phyloP scores from a whole-genome alignment of 2,329 filamentous ascomycete species.

The Arthrobotrys entomopaga region DNA sequence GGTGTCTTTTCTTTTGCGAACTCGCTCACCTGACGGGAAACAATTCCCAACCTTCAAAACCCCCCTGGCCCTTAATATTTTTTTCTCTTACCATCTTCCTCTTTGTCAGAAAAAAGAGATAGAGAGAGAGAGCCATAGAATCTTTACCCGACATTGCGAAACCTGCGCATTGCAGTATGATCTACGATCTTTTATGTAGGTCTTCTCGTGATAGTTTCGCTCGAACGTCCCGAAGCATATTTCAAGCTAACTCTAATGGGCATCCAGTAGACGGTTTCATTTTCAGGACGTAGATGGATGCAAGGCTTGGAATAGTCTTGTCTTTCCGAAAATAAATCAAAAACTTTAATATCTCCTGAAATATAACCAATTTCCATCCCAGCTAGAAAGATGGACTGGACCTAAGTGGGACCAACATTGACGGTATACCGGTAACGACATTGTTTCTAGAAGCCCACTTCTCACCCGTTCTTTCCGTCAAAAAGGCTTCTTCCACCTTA shows the following conservation, averaged over 20 bases:
- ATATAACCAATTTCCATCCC: conserved; percentile 38
- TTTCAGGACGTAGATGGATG: conserved; percentile 34
- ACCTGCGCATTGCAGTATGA: conserved; percentile 33
- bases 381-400: conserved; percentile 47
- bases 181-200: conserved; percentile 29
- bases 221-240: conserved; percentile 42
- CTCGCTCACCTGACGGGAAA: conserved; percentile 43
- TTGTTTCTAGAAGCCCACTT: conserved; percentile 39
- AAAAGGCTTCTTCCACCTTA: conserved; percentile 23
- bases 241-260: conserved; percentile 46
- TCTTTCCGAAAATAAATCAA: conserved; percentile 53
- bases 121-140: conserved; percentile 23
- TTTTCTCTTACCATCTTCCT: conserved; percentile 19
- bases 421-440: conserved; percentile 19
- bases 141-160: conserved; percentile 48
- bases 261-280: conserved; percentile 40
- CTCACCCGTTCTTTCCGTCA: conserved; percentile 17
- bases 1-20: conserved; percentile 40
- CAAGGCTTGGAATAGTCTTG: conserved; percentile 37
- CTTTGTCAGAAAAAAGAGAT: neutral
- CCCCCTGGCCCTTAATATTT: conserved; percentile 29
- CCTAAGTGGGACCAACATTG: conserved; percentile 32
- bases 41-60: conserved; percentile 47
- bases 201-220: conserved; percentile 29
- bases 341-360: conserved; percentile 38